Conservation (phyloP, 2,329 filamentous ascomycete genomes). For the Penicillium oxalicum region DNA sequence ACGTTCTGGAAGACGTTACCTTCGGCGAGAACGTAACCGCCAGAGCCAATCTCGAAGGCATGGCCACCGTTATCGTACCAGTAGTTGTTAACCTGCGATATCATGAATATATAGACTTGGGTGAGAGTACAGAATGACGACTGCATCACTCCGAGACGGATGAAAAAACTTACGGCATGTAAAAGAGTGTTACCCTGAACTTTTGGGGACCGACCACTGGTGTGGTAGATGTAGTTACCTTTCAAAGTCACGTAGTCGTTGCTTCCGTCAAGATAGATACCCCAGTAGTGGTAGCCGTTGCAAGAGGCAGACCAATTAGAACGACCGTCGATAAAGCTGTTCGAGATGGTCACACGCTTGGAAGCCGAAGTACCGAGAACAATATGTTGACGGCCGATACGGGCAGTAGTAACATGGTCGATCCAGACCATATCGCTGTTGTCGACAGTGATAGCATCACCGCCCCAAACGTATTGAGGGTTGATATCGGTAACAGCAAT, state of each 20-base stretch:
- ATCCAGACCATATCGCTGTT: constrained; percentile 41
- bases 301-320: constrained; percentile 52
- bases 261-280: constrained; percentile 43
- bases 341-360: constrained; percentile 51
- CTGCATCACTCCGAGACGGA: too few relatives aligned
- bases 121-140: too few relatives aligned
- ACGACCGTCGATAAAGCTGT: constrained; percentile 53
- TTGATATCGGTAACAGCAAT: constrained; percentile 49
- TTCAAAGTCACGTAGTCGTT: constrained; percentile 53
- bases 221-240: constrained; percentile 55
- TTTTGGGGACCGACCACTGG: constrained; percentile 53
- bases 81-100: constrained; percentile 20
- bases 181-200: constrained; percentile 41
- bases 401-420: constrained; percentile 42
- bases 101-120: too few relatives aligned
- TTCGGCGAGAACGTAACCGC: constrained; percentile 36
- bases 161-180: too few relatives aligned
- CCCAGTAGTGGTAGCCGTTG: constrained; percentile 56
- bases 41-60: constrained; percentile 35
- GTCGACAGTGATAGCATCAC: constrained; percentile 51
- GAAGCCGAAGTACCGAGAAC: constrained; percentile 21
- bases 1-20: constrained; percentile 44
- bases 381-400: constrained; percentile 32
- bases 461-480: constrained; percentile 54
- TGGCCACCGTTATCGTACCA: constrained; percentile 41